Evolutionary conservation across 1,284 basidiomycete genomes (phyloP), one percentile per base, ranked within the genome.

Genomic region (Ustilago crameri): DNA sequence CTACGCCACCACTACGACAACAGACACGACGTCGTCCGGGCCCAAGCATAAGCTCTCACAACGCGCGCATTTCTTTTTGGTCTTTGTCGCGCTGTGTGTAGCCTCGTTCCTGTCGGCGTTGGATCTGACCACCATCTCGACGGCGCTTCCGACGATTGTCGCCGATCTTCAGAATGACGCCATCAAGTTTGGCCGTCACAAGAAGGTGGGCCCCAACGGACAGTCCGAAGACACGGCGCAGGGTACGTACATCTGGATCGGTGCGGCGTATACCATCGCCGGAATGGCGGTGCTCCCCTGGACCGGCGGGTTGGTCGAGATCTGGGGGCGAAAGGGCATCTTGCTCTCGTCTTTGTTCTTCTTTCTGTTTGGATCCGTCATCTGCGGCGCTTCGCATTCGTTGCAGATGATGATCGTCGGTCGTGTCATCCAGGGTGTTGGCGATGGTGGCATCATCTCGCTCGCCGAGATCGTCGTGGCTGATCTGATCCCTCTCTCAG

Each of bases 401-500:
- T 30, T 73, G 9, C 54, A 56, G 20, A 61, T 69, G 53, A 66
- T 73, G 57, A 73, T 73, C 40, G 41, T 61, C 26, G 70, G 70
- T 0, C 9, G 70, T 5, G 62, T 60, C 2, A 9, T 72, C 9
- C 69, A 72, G 27, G 69, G 69, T 9, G 27, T 72, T 3, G 69
- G 67, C 3, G 73, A 74, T 18, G 74, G 72, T 2, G 74, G 74
- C 0, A 61, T 75, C 30, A 74, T 75, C n/a, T 51, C 53, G n/a
- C 34, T 75, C 0, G 51, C 72, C 10, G 66, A 75, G 51, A 66
- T 74, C 42, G 59, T 76, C 12, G 63, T 74, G 1, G 58, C 67
- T 9, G 76, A 78, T 37, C 43, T 78, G 8, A 72, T 78, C 3
- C 37, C 49, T 5, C 26, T 78, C 15, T 32, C 38, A 9, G 30